A percentile compares a stretch with the other conserved stretches of the same genome.
Evolutionary conservation across 176 grass and related monocot genomes (phyloP).

Genomic region (Alopecurus myosuroides): DNA sequence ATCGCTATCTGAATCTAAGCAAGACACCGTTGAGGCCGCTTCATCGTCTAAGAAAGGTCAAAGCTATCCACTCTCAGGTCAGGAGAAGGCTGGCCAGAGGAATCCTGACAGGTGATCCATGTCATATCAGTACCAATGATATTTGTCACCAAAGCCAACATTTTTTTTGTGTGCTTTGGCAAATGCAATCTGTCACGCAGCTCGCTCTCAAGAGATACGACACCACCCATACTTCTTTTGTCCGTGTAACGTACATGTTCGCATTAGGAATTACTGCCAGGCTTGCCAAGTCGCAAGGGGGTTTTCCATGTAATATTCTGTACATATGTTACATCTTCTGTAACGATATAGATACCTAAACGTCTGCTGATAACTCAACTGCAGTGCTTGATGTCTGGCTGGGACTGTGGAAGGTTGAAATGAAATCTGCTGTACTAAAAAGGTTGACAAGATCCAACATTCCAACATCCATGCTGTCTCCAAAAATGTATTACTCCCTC

Average conservation of each 20-base stretch:
- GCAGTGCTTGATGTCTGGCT: too few species aligned
- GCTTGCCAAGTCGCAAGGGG: background rate
- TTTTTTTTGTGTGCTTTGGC: slow-evolving; percentile 61
- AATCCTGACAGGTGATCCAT: slow-evolving; percentile 40
- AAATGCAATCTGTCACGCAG: slow-evolving; percentile 22
- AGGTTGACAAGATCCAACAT: too few species aligned
- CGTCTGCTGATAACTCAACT: too few species aligned
- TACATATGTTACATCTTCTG: slow-evolving; percentile 13
- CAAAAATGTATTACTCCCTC: too few species aligned
- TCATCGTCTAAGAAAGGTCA: slow-evolving; percentile 39
- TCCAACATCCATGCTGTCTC: too few species aligned
- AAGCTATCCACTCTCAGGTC: slow-evolving; percentile 17
- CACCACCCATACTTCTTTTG: background rate
- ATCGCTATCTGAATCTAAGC: slow-evolving; percentile 56
- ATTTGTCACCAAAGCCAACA: slow-evolving; percentile 48
- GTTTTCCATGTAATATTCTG: background rate
- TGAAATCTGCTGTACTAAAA: too few species aligned
- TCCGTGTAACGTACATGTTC: background rate
- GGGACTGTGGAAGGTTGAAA: too few species aligned
- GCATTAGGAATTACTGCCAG: background rate
- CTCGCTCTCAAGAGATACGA: slow-evolving; percentile 2
- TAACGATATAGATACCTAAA: background rate
- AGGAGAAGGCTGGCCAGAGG: slow-evolving; percentile 50
- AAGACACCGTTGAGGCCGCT: slow-evolving; percentile 42
- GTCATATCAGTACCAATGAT: background rate